These are phyloP conservation scores for Tinospora cordifolia DNA, from an alignment of 164 flowering plant species.

Conservation along the genomic window DNA sequence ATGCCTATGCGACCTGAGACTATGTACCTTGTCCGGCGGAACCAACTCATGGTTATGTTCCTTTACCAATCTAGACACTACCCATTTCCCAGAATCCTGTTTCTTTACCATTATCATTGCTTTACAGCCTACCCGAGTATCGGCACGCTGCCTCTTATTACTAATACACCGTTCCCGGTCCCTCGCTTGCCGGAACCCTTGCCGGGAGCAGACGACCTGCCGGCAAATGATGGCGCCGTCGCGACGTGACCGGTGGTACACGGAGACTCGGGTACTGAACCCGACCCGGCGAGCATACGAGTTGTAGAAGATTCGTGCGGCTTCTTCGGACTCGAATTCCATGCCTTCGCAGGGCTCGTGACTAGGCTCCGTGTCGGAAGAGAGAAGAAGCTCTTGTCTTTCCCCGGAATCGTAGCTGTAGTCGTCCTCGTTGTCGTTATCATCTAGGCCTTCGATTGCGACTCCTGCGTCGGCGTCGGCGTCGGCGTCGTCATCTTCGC, in stretches of 20 bases:
- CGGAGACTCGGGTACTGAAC: constrained; percentile 1
- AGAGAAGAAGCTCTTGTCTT: background rate
- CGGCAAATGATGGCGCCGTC: constrained; percentile 9
- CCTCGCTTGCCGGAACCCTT: constrained; percentile 6
- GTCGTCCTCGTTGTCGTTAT: background rate
- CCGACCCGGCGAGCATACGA: constrained; percentile 6
- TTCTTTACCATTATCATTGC: constrained; percentile 10
- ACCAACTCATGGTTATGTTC: constrained; percentile 11
- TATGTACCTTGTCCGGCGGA: constrained; percentile 7
- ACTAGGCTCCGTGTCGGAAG: constrained; percentile 30
- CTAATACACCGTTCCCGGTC: background rate
- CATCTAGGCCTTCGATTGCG: background rate
- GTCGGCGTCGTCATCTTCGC: background rate
- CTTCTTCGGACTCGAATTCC: constrained; percentile 29
- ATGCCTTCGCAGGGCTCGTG: constrained; percentile 31
- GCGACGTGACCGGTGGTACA: constrained; percentile 5
- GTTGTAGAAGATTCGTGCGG: constrained; percentile 5
- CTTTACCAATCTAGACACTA: background rate
- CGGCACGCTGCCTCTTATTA: background rate
- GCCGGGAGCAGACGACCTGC: constrained; percentile 6
- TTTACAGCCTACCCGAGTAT: constrained; percentile 5
- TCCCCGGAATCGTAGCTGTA: background rate
- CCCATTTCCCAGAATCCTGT: constrained; percentile 11
- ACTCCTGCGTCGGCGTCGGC: background rate
- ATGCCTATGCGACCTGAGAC: constrained; percentile 9